These are phyloP conservation scores for Pisolithus orientalis DNA, from an alignment of 768 basidiomycete genomes.

Conservation along the genomic window DNA sequence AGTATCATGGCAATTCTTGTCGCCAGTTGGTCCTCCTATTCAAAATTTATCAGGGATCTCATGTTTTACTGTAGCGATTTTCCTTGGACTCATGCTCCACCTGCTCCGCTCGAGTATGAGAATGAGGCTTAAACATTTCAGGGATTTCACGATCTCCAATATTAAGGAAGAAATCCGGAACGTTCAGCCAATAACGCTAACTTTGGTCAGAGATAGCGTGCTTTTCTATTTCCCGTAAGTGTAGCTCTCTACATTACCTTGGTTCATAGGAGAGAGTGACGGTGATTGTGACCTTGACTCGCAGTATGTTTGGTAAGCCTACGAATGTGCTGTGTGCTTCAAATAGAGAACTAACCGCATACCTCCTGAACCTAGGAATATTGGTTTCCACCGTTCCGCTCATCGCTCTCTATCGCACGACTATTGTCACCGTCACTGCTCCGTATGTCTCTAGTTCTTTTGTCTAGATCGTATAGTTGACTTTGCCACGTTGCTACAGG, in stretches of 20 bases:
- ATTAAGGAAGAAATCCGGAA: not conserved
- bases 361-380: not conserved
- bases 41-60: not conserved
- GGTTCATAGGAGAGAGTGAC: not conserved
- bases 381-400: not conserved
- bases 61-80: not conserved
- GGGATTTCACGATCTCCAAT: not conserved
- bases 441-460: not conserved
- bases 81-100: not conserved
- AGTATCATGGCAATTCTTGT: slow-evolving; percentile 16
- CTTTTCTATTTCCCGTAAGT: not conserved
- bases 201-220: not conserved
- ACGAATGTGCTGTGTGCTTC: too few species aligned
- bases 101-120: not conserved
- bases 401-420: not conserved
- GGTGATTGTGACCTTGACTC: not conserved
- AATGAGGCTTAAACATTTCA: not conserved
- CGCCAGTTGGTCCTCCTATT: slow-evolving; percentile 8
- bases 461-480: not conserved
- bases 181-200: not conserved
- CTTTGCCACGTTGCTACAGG: too few species aligned
- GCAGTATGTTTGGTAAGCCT: too few species aligned
- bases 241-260: not conserved
- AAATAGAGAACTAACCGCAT: not conserved
- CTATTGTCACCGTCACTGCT: not conserved